phyloP scores from a whole-genome alignment of 768 basidiomycete genomes.

The Podaxis pistillaris region DNA sequence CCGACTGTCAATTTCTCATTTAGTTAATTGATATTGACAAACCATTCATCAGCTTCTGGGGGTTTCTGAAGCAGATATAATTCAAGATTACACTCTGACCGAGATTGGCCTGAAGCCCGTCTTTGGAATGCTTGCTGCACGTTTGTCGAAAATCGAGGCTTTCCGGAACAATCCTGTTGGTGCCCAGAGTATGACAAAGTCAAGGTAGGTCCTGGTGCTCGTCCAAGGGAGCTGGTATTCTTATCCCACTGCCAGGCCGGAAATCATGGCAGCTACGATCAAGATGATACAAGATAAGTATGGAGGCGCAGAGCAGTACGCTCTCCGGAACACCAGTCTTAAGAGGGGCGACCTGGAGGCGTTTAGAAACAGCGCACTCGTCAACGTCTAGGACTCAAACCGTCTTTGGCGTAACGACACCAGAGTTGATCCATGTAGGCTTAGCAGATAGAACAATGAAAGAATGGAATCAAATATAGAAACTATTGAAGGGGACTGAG shows the following conservation, averaged over 20 bases:
- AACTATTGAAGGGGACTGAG: not conserved
- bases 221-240: not conserved
- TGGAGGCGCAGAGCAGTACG: conserved; percentile 35
- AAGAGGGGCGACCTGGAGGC: conserved; percentile 4
- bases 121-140: conserved; percentile 28
- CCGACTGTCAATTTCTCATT: not conserved
- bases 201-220: conserved; percentile 24
- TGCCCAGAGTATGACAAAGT: conserved; percentile 30
- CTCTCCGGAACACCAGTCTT: conserved; percentile 29
- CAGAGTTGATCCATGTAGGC: not conserved
- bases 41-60: conserved; percentile 33
- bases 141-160: conserved; percentile 28
- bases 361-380: not conserved
- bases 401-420: not conserved
- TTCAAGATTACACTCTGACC: conserved; percentile 39
- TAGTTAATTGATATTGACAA: not conserved
- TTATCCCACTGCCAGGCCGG: conserved; percentile 24
- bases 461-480: not conserved
- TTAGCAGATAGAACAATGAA: not conserved
- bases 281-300: conserved; percentile 32
- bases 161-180: conserved; percentile 35
- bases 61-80: conserved; percentile 36
- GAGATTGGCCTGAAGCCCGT: conserved; percentile 34
- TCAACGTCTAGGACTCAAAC: not conserved
- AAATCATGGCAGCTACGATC: conserved; percentile 33